These are phyloP conservation scores for Gomphus bonarii DNA, from an alignment of 1,284 basidiomycete genomes.

Conservation along the genomic window DNA sequence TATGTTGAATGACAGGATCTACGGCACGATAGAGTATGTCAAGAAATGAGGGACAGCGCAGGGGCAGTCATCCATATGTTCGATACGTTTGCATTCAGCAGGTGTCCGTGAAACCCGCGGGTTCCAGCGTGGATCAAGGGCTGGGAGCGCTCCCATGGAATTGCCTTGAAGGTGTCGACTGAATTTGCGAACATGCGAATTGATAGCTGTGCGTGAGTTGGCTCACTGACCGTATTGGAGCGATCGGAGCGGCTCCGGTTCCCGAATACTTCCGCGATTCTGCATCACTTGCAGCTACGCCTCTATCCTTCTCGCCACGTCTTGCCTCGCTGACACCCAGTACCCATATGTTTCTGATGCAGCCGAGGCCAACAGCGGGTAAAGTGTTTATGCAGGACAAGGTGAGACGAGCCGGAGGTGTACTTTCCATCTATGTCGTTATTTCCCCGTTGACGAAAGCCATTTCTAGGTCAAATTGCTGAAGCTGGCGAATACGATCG, in stretches of 20 bases:
- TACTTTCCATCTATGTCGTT: too few species aligned
- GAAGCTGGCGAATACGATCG: constrained; percentile 1
- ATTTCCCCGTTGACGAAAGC: background rate
- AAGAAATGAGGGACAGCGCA: background rate
- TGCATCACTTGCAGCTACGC: background rate
- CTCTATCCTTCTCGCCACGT: too few species aligned
- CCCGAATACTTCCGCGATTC: background rate
- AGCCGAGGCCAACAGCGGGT: background rate
- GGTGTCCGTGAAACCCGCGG: background rate
- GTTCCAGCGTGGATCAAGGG: background rate
- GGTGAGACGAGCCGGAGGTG: constrained; percentile 1
- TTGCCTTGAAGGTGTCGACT: background rate
- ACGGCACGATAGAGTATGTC: background rate
- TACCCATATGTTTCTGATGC: background rate
- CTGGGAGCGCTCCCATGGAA: background rate
- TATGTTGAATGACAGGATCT: background rate
- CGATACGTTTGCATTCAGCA: background rate
- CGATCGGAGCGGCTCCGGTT: background rate
- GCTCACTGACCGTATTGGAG: background rate
- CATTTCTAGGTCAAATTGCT: background rate
- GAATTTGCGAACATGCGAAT: background rate
- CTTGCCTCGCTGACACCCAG: background rate
- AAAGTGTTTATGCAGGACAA: constrained; percentile 8
- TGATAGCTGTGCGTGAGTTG: background rate
- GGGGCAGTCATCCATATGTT: background rate